A percentile compares a stretch with the other conserved stretches of the same genome.
Conservation (phyloP, 2,329 filamentous ascomycete genomes). For the Fusarium hostae region DNA sequence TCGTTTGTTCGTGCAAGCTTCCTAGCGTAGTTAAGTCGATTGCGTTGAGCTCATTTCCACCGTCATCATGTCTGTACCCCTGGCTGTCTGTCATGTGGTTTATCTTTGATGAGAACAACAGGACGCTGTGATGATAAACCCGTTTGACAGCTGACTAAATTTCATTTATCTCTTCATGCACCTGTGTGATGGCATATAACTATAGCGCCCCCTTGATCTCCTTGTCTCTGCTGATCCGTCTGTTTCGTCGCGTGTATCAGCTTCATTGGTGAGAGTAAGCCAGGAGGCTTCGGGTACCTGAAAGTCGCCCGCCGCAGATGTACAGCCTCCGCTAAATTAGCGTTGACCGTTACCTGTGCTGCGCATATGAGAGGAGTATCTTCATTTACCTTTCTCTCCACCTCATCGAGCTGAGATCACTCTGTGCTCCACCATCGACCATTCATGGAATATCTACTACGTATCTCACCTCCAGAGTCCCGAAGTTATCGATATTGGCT, state of each 20-base stretch:
- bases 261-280: conserved; percentile 28
- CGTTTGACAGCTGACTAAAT: background rate
- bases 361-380: conserved; percentile 13
- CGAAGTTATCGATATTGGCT: conserved; percentile 16
- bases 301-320: background rate
- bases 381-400: conserved; percentile 37
- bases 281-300: conserved; percentile 27
- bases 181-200: conserved; percentile 11
- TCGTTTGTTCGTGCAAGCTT: conserved; percentile 33
- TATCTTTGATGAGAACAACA: background rate
- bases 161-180: conserved; percentile 1
- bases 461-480: conserved; percentile 1
- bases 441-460: conserved; percentile 1
- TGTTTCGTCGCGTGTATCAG: conserved; percentile 39
- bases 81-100: conserved; percentile 14
- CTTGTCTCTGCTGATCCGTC: conserved; percentile 20
- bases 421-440: conserved; percentile 28
- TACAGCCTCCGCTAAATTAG: conserved; percentile 22
- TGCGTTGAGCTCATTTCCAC: conserved; percentile 42
- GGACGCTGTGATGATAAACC: background rate
- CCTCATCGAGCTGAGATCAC: conserved; percentile 28
- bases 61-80: conserved; percentile 36
- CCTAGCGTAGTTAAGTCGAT: conserved; percentile 30
- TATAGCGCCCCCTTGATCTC: background rate
- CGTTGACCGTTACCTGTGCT: conserved; percentile 12